Conservation (phyloP, 2,329 filamentous ascomycete species). For the Colletotrichum theobromicola region DNA sequence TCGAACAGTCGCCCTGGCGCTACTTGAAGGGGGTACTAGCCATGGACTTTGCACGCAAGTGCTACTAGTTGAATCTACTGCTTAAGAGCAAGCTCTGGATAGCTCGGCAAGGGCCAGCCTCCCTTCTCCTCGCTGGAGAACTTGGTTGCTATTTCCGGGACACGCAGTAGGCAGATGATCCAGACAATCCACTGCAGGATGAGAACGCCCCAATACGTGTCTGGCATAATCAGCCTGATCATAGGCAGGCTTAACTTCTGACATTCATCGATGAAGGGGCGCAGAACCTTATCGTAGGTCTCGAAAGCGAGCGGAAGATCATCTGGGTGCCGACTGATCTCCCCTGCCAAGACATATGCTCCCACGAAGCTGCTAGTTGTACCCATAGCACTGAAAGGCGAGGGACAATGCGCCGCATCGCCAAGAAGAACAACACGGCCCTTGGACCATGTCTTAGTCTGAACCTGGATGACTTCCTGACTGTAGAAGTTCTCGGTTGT, state of each 20-base stretch:
- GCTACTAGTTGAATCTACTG: neutral
- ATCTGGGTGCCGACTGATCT: constrained; percentile 33
- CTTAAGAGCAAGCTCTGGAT: neutral
- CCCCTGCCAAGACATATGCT: constrained; percentile 57
- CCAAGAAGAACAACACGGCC: constrained; percentile 51
- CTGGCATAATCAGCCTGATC: neutral
- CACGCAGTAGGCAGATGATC: neutral
- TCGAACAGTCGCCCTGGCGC: neutral
- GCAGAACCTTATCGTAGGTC: constrained; percentile 5
- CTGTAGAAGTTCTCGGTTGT: constrained; percentile 46
- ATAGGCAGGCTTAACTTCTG: constrained; percentile 1
- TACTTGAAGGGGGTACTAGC: neutral
- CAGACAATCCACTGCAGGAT: constrained; percentile 1
- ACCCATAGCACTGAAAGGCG: constrained; percentile 50
- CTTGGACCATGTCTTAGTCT: constrained; percentile 32
- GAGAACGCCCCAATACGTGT: constrained; percentile 1
- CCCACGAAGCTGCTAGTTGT: constrained; percentile 46
- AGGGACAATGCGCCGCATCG: constrained; percentile 52
- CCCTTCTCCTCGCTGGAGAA: neutral
- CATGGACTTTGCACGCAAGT: neutral
- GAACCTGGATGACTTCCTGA: constrained; percentile 45
- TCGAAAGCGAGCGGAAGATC: neutral
- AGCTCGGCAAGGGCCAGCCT: neutral
- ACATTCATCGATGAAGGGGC: constrained; percentile 7
- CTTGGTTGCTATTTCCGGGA: constrained; percentile 1